phyloP scores from a whole-genome alignment of 768 basidiomycete species.

The Suillus paluster region DNA sequence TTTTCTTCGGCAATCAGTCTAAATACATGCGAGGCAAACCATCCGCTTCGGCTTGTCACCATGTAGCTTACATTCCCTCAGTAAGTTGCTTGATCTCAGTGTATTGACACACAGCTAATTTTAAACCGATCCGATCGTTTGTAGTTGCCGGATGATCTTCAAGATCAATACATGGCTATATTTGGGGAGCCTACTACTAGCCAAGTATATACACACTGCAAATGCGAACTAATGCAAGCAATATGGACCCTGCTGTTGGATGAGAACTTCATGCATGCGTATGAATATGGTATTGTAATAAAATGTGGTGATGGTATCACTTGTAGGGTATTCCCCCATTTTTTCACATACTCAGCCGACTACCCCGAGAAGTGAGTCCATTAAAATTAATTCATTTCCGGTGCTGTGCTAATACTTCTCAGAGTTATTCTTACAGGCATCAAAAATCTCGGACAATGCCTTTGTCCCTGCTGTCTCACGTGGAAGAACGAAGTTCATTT shows the following conservation, averaged over 20 bases:
- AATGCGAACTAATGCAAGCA: constrained; percentile 23
- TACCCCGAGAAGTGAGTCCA: constrained; percentile 29
- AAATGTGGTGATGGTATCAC: constrained; percentile 20
- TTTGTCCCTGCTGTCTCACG: constrained; percentile 22
- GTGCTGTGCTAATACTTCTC: background rate
- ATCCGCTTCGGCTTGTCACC: constrained; percentile 12
- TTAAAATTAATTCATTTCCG: background rate
- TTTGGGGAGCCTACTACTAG: background rate
- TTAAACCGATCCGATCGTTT: background rate
- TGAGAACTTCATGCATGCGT: constrained; percentile 22
- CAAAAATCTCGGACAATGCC: constrained; percentile 24
- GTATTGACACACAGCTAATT: no score
- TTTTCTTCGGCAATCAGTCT: constrained; percentile 20
- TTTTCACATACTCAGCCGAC: constrained; percentile 26
- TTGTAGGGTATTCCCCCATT: constrained; percentile 19
- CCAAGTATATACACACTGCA: constrained; percentile 15
- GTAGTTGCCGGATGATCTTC: constrained; percentile 6
- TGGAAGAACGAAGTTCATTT: constrained; percentile 1
- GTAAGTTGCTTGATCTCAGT: constrained; percentile 7
- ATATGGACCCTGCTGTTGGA: constrained; percentile 18
- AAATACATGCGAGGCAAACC: constrained; percentile 17
- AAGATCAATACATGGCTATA: constrained; percentile 2
- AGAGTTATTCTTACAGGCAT: constrained; percentile 25
- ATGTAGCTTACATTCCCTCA: constrained; percentile 16
- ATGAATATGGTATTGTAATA: constrained; percentile 23